phyloP scores from a whole-genome alignment of 179 eudicot species.

The Silene noctiflora region DNA sequence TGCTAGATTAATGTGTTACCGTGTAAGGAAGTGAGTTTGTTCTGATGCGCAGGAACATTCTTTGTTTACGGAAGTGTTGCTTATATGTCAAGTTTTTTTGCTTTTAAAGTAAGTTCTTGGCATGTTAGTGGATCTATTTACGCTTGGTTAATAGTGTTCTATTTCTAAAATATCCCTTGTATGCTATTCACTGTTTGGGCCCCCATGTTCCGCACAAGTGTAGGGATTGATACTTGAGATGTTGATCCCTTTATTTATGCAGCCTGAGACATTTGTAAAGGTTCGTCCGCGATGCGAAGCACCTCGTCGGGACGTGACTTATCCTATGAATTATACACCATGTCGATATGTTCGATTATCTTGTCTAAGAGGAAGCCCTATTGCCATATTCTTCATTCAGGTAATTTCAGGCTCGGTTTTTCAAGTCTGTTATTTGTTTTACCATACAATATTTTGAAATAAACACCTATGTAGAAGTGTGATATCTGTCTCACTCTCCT shows the following conservation, averaged over 20 bases:
- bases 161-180: not conserved
- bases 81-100: slow-evolving; percentile 4
- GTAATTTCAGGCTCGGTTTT: slow-evolving; percentile 27
- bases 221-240: not conserved
- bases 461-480: not conserved
- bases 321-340: slow-evolving; percentile 76
- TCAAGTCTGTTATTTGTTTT: not conserved
- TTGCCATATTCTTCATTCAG: slow-evolving; percentile 83
- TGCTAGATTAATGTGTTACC: not conserved
- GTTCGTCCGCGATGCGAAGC: slow-evolving; percentile 86
- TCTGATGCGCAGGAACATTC: not conserved
- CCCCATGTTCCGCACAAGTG: not conserved
- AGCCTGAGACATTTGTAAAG: slow-evolving; percentile 83
- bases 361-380: slow-evolving; percentile 85
- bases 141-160: not conserved
- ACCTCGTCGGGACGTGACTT: slow-evolving; percentile 77
- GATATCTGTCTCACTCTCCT: not conserved
- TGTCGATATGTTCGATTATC: slow-evolving; percentile 82
- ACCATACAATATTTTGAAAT: not conserved
- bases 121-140: not conserved
- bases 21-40: not conserved
- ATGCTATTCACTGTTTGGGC: not conserved
- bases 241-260: slow-evolving; percentile 15
- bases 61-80: not conserved
- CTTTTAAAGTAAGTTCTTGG: not conserved